Base-by-base conservation (phyloP, 179 eudicot genomes). In the Pouteria campechiana region DNA sequence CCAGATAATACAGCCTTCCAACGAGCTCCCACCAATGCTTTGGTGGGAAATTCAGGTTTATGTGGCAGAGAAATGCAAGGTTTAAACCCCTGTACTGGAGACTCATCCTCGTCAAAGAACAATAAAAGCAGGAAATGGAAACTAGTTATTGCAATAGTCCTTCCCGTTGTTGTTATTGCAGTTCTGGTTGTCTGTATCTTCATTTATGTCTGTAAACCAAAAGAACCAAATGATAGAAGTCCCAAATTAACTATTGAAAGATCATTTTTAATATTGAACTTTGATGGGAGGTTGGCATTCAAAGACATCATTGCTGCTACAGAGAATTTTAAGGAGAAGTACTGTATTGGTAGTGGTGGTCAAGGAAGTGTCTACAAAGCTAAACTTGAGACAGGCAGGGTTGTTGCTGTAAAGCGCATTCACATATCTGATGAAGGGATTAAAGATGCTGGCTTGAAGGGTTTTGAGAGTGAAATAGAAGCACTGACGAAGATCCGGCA, bases 331-430 rank as follows among this genome's bases (percentile, higher is more conserved):
- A 58, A 57, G 22, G 28, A 33, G 1, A 61, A 32, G 33, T 48
- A 60, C 16, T 56, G 64, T 39, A 60, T 70, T n/a, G 72, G 75
- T 22, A 38, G 27, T 0, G 72, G 75, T 2, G 60, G 61, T 2
- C 38, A 60, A 43, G 67, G 75, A 0, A 58, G 31, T 10, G 65
- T 68, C 2, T 68, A 63, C 37, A 63, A 53, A 58, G 74, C 65
- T 1, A 36, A 20, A 5, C 29, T 70, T 17, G 52, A 67, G 3
- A 32, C 55, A 24, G 72, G 68, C 7, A 64, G 52, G 52, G 41
- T 37, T 25, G 60, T 70, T 4, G 72, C 75, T 3, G 60, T 70
- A 17, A 70, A 70, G 50, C 60, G 65, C 49, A 64, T 70, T 20
- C 48, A 57, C 23, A 51, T 61, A 15, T 37, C 38, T 6, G 2